Conservation (phyloP, 192 early-diverging fungal species). For the Irineochytrium annulatum region DNA sequence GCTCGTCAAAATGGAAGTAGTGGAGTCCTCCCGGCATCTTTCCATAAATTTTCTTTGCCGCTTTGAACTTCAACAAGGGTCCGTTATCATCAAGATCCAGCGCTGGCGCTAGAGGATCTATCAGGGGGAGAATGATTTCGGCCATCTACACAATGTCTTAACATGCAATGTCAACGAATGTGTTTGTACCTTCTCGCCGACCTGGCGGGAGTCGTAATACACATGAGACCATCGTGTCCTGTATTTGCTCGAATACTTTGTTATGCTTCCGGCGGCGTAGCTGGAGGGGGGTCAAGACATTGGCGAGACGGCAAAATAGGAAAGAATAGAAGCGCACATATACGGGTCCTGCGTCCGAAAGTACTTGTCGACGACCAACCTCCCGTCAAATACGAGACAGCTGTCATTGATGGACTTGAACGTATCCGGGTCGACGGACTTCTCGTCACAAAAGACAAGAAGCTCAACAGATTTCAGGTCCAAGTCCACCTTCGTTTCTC, state of each 20-base stretch:
- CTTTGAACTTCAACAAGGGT: constrained; percentile 21
- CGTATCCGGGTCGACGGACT: constrained; percentile 33
- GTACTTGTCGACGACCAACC: constrained; percentile 50
- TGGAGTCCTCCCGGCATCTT: constrained; percentile 35
- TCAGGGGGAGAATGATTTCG: constrained; percentile 35
- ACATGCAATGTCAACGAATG: not conserved
- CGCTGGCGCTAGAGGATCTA: constrained; percentile 32
- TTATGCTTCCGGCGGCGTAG: constrained; percentile 47
- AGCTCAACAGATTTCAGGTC: constrained; percentile 16
- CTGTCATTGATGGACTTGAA: constrained; percentile 51
- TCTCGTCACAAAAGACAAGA: constrained; percentile 46
- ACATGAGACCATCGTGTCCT: constrained; percentile 45
- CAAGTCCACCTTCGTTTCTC: not conserved
- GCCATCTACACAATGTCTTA: constrained; percentile 26
- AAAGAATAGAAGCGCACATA: constrained; percentile 21
- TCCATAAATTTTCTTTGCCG: constrained; percentile 35
- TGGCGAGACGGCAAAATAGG: not conserved
- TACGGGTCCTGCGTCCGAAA: constrained; percentile 50
- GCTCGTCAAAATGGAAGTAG: constrained; percentile 49
- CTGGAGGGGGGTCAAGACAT: constrained; percentile 11
- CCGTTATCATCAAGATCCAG: constrained; percentile 6
- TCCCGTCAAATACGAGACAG: constrained; percentile 49
- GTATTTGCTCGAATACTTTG: constrained; percentile 50
- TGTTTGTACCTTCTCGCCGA: constrained; percentile 36
- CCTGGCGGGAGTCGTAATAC: constrained; percentile 42